A percentile compares a stretch with the other conserved stretches of the same genome.
These are phyloP conservation scores for Colletotrichum caudatum DNA, from an alignment of 2,329 filamentous ascomycete genomes.

Conservation along the genomic window DNA sequence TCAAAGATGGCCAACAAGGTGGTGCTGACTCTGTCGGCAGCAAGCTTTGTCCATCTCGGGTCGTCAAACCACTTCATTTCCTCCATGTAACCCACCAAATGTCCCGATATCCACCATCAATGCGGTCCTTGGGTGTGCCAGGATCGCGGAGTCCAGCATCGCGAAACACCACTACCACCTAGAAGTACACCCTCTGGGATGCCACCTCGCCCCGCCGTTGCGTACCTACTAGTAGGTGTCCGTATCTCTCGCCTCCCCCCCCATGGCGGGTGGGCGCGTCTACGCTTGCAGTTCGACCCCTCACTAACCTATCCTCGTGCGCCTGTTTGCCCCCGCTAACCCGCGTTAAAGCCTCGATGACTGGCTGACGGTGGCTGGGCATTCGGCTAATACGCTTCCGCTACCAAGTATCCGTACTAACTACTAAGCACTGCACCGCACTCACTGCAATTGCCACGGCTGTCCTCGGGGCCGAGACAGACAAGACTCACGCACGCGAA, in stretches of 20 bases:
- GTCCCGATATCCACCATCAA: not conserved
- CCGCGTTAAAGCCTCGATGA: slow-evolving; percentile 26
- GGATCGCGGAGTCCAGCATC: not conserved
- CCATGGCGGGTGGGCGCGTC: slow-evolving; percentile 39
- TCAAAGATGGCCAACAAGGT: slow-evolving; percentile 30
- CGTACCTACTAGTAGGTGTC: not conserved
- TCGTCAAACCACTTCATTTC: slow-evolving; percentile 34
- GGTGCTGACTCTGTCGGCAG: slow-evolving; percentile 17
- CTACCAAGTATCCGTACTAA: too few relatives aligned
- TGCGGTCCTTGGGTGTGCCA: slow-evolving; percentile 31
- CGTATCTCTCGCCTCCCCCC: slow-evolving; percentile 9
- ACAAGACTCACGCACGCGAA: not conserved
- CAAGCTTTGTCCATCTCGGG: not conserved
- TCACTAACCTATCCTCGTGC: slow-evolving; percentile 25
- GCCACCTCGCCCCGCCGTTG: slow-evolving; percentile 16
- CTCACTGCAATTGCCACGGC: slow-evolving; percentile 18
- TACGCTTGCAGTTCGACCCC: slow-evolving; percentile 30
- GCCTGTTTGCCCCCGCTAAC: slow-evolving; percentile 28
- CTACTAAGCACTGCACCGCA: slow-evolving; percentile 2
- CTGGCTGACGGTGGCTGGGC: slow-evolving; percentile 25
- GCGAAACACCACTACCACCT: not conserved
- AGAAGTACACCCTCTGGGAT: slow-evolving; percentile 3
- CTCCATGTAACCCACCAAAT: slow-evolving; percentile 26
- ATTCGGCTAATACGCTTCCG: slow-evolving; percentile 32
- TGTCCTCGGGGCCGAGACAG: slow-evolving; percentile 20